Evolutionary conservation across 2,329 filamentous ascomycete genomes (phyloP), one percentile per base, ranked within the genome.

Genomic region (Microdochium trichocladiopsis): DNA sequence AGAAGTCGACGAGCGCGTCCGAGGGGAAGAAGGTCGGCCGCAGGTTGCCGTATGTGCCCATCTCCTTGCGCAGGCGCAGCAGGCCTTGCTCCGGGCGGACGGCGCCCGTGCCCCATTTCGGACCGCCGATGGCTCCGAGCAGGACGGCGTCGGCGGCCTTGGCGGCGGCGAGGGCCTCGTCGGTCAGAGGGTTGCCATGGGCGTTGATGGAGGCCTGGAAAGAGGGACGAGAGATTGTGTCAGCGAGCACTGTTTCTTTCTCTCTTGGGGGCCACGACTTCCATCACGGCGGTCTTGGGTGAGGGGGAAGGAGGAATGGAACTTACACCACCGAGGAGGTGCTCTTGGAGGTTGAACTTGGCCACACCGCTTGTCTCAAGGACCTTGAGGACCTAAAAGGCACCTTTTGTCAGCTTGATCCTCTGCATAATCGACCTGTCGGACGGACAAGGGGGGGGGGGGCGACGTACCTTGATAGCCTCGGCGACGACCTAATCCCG

Each of bases 21-120:
- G 91, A 92, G 50, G 90, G 90, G 75, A 99, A 97, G 80, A 89
- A 95, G 80, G 93, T 97, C 10, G 92, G 93, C 5, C 93, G 87
- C 53, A 97, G 84, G 81, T 97, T 97, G 61, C 92, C 93, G 73
- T 95, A 97, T 52, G 93, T 90, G 65, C 82, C 80, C 79, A 97
- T 88, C 72, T 96, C 89, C 73, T 95, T 96, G 73, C 93, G 90
- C 51, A 97, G 88, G 60, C 78, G 82, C 56, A 97, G 86, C 63
- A 97, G 84, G 56, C 93, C 93, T 73, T 96, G 90, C 70, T 97
- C 93, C 1, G 93, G 93, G 47, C 92, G 89, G 57, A 96, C 87
- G 53, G 84, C 73, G 60, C 89, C 90, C 28, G 90, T 94, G 56
- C 92, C 92, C 90, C 92, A 97, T 90, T 96, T 71, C 14, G 94